phyloP scores from a whole-genome alignment of 169 alveolate genomes.

The Condylostoma magnum region DNA sequence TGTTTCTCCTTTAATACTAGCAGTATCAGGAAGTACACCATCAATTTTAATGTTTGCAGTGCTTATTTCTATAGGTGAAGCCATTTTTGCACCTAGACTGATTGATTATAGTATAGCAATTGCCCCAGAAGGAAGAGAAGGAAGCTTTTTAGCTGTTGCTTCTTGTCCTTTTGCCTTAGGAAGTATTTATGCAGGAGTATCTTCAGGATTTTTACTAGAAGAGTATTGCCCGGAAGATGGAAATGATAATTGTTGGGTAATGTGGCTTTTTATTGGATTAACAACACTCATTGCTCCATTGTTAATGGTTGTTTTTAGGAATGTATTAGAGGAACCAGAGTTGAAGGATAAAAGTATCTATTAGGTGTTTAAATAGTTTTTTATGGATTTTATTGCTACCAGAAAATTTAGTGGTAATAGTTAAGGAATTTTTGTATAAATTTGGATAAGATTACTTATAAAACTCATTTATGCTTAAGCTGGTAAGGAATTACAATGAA shows the following conservation, averaged over 20 bases:
- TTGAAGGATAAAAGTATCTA: neutral
- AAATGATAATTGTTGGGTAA: conserved; percentile 5
- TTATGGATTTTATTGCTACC: no score
- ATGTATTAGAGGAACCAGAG: conserved; percentile 1
- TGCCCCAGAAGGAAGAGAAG: conserved; percentile 47
- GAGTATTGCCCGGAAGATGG: conserved; percentile 44
- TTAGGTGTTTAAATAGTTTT: no score
- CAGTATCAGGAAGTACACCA: conserved; percentile 36
- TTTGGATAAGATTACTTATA: no score
- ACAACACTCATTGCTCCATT: neutral
- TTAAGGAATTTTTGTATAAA: no score
- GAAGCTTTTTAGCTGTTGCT: conserved; percentile 39
- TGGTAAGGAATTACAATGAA: no score
- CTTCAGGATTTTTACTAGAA: conserved; percentile 26
- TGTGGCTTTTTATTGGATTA: conserved; percentile 30
- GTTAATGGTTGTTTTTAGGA: conserved; percentile 7
- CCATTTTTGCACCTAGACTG: conserved; percentile 42
- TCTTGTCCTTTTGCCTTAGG: neutral
- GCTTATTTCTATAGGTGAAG: conserved; percentile 44
- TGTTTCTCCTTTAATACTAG: conserved; percentile 36
- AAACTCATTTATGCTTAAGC: no score
- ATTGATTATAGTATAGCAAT: conserved; percentile 33
- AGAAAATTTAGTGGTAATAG: no score
- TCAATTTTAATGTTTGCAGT: conserved; percentile 33
- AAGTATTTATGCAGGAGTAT: conserved; percentile 12